Evolutionary conservation across 352 stramenopile genomes (phyloP).

Genomic region (Globisporangium middletonii): DNA sequence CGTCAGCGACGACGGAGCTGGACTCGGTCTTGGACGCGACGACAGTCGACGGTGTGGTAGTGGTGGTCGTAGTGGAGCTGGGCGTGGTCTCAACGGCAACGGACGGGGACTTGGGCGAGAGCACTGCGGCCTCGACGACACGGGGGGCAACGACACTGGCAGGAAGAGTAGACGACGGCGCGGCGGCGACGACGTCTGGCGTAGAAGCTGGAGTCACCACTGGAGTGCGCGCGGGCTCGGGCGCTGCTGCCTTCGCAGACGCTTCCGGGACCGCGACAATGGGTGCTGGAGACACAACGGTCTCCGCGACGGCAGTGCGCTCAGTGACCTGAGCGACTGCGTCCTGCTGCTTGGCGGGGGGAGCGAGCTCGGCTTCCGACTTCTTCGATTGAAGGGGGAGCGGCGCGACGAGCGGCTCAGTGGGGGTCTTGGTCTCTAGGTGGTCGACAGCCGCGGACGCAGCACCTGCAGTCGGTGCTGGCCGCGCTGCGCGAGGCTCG

Average conservation of each 20-base stretch:
- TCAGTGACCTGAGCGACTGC: too few relatives aligned
- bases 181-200: not conserved
- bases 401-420: not conserved
- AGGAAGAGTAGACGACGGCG: not conserved
- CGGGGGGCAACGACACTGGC: not conserved
- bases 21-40: not conserved
- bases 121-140: not conserved
- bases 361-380: not conserved
- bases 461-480: not conserved
- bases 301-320: too few relatives aligned
- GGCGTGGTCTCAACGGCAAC: not conserved
- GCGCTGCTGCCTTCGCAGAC: constrained; percentile 1
- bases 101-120: not conserved
- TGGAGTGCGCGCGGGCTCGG: not conserved
- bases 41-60: not conserved
- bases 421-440: not conserved
- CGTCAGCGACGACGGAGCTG: too few relatives aligned
- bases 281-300: too few relatives aligned
- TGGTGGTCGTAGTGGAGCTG: not conserved
- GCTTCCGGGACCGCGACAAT: not conserved
- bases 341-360: not conserved
- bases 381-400: not conserved
- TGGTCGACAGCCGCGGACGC: not conserved
- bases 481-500: not conserved
- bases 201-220: not conserved